Evolutionary conservation across 805 yeast genomes (phyloP), one percentile per base, ranked within the genome.

Genomic region (Nakazawaea ambrosiae): DNA sequence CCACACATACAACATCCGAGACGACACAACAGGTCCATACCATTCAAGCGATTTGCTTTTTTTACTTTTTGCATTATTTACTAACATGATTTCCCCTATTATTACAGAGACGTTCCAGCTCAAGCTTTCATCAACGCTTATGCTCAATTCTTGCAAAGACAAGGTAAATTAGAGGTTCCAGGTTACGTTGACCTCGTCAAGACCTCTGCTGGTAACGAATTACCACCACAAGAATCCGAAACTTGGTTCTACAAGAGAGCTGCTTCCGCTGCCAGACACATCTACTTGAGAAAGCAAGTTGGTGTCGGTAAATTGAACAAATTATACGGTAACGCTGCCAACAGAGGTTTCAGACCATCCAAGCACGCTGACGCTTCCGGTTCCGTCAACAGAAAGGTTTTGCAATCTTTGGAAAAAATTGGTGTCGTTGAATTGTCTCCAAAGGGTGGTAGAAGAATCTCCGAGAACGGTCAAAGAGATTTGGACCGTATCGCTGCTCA

Each of bases 211-310:
- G 95, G 96, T 75, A 89, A 90, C 67, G 98, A 92, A 69, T 84
- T 92, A 70, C 98, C 98, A 69, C 98, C 98, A 69, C 97, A 90
- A 77, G 97, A 92, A 68, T 73, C 97, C 60, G 97, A 88, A 75
- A 88, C 90, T 65, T 92, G 98, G 98, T 90, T 87, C 85, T 90
- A 90, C 96, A 86, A 85, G 86, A 85, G 98, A 75, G 95, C 98
- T 61, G 98, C 98, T 63, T 90, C 98, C 46, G 88, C 89, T 70
- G 98, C 98, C 65, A 92, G 98, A 80, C 98, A 92, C 89, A 81
- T 92, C 73, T 92, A 92, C 95, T 79, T 92, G 75, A 88, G 96
- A 85, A 92, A 92, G 77, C 85, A 85, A 61, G 95, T 92, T 61
- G 98, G 98, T 84, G 95, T 90, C 60, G 98, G 98, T 79, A 85